Evolutionary conservation across 2,329 filamentous ascomycete species (phyloP).

Genomic region (Furcasterigmium furcatum): DNA sequence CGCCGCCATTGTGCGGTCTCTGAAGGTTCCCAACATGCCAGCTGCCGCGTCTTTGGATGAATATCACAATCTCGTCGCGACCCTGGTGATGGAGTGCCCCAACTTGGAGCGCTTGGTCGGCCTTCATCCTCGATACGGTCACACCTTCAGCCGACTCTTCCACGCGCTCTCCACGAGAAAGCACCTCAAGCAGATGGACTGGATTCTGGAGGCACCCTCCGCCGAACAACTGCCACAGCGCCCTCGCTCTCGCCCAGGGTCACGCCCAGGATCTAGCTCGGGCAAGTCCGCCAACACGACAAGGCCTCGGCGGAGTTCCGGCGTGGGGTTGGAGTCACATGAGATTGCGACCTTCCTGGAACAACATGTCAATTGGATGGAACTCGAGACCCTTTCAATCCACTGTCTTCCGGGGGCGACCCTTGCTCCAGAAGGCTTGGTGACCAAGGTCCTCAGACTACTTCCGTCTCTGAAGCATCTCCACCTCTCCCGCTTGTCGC

Average conservation of each 20-base stretch:
- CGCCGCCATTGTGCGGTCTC: conserved; percentile 50
- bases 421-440: conserved; percentile 47
- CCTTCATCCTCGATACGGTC: conserved; percentile 50
- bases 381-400: conserved; percentile 54
- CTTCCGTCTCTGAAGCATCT: conserved; percentile 55
- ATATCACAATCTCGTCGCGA: conserved; percentile 57
- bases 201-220: conserved; percentile 48
- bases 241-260: conserved; percentile 8
- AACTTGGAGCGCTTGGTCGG: conserved; percentile 59
- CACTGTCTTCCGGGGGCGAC: conserved; percentile 56
- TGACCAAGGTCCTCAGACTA: conserved; percentile 44
- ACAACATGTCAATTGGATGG: conserved; percentile 51
- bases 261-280: conserved; percentile 12
- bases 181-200: conserved; percentile 55
- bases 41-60: conserved; percentile 36
- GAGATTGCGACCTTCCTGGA: conserved; percentile 43
- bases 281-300: conserved; percentile 4
- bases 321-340: conserved; percentile 32
- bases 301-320: conserved; percentile 3
- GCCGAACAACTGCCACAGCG: conserved; percentile 28
- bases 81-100: conserved; percentile 62
- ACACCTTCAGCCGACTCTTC: conserved; percentile 53
- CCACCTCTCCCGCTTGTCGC: conserved; percentile 55
- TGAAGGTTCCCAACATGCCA: conserved; percentile 52
- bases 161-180: conserved; percentile 56